Percentiles rank a stretch among this genome's conserved stretches.
Conservation (phyloP, 176 grass and related monocot genomes). For the Juncus effusus region DNA sequence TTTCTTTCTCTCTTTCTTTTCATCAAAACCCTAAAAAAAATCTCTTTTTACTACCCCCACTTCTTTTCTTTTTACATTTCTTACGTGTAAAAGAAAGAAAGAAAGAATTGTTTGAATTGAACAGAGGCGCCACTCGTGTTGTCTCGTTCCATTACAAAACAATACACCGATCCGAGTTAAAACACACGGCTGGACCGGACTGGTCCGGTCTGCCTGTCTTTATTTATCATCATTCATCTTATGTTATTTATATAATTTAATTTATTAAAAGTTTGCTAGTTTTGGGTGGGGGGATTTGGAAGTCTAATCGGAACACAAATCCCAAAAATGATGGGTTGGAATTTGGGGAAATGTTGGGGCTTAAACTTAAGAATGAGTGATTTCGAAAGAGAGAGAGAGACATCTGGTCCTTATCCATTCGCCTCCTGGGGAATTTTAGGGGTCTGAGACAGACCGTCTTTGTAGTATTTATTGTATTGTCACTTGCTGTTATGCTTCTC, state of each 20-base stretch:
- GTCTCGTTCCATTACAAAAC: constrained; percentile 9
- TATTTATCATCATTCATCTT: no score
- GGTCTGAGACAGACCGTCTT: constrained; percentile 10
- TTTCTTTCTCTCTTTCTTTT: constrained; percentile 2
- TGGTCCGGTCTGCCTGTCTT: no score
- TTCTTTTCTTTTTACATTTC: no score
- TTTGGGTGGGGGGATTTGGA: no score
- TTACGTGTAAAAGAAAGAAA: background rate
- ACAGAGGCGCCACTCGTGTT: constrained; percentile 18
- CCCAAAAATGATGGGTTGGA: constrained; percentile 21
- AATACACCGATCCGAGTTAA: constrained; percentile 5
- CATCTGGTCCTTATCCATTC: constrained; percentile 29
- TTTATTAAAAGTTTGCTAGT: no score
- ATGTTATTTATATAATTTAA: no score
- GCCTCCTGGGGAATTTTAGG: constrained; percentile 28
- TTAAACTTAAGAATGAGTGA: background rate
- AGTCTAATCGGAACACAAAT: constrained; percentile 3
- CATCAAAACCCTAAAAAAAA: background rate
- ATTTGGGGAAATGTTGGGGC: constrained; percentile 31
- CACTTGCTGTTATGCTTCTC: background rate
- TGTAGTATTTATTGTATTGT: constrained; percentile 1
- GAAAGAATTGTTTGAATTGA: constrained; percentile 8
- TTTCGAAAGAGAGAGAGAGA: background rate
- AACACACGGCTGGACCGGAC: background rate
- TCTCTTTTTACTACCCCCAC: background rate